Conservation (phyloP, 495 filamentous ascomycete genomes). For the Gamarada debralockiae region DNA sequence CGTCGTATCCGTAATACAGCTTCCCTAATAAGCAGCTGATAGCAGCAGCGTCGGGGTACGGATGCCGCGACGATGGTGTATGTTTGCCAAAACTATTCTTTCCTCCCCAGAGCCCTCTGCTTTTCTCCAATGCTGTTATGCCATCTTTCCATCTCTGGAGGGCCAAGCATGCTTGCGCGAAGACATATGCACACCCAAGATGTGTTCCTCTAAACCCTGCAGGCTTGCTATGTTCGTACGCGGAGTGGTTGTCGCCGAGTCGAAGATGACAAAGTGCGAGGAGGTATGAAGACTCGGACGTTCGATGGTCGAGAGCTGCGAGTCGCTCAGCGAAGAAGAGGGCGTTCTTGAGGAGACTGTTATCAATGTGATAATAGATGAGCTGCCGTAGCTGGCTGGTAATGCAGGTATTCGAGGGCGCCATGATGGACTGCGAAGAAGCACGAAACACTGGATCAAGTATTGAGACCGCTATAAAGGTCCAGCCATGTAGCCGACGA, state of each 20-base stretch:
- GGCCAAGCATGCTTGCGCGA: constrained; percentile 81
- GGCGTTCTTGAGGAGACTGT: constrained; percentile 79
- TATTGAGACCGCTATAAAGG: constrained; percentile 18
- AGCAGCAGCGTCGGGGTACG: constrained; percentile 79
- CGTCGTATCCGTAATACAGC: constrained; percentile 75
- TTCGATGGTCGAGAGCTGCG: constrained; percentile 73
- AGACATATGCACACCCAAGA: constrained; percentile 86
- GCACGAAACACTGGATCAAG: constrained; percentile 3
- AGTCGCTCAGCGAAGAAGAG: constrained; percentile 88
- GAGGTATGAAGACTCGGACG: constrained; percentile 76
- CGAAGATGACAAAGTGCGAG: constrained; percentile 79
- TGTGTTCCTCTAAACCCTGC: constrained; percentile 63
- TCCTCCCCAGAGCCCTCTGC: constrained; percentile 63
- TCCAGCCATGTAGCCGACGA: constrained; percentile 21
- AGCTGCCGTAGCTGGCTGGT: constrained; percentile 75
- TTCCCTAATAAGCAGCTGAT: constrained; percentile 79
- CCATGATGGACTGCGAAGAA: constrained; percentile 50
- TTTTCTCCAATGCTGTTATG: constrained; percentile 72
- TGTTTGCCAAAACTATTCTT: constrained; percentile 69
- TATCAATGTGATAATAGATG: constrained; percentile 92
- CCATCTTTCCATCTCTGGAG: constrained; percentile 77
- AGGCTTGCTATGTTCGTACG: constrained; percentile 65
- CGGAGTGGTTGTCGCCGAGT: constrained; percentile 63
- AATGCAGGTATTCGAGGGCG: constrained; percentile 55
- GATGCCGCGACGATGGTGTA: constrained; percentile 66